Percentiles rank a stretch among this genome's conserved stretches.
Conservation (phyloP, 495 filamentous ascomycete species). For the Talaromyces liani region DNA sequence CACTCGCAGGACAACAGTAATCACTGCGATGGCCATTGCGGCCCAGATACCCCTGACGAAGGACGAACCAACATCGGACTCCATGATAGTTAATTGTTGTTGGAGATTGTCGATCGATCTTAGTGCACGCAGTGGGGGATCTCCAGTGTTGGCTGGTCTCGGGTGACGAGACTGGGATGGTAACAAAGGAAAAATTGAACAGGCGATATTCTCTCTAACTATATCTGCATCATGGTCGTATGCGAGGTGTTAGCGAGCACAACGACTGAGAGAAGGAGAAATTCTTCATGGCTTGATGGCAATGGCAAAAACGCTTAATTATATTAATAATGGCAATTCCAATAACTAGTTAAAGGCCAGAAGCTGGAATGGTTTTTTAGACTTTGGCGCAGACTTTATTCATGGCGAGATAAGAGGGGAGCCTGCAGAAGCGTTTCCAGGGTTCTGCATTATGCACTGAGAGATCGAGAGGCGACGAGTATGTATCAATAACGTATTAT, state of each 20-base stretch:
- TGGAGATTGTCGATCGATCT: background rate
- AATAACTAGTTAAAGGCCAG: background rate
- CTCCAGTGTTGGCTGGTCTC: background rate
- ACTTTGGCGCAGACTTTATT: background rate
- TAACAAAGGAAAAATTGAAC: background rate
- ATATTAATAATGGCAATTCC: background rate
- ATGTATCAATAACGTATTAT: background rate
- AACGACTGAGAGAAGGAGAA: background rate
- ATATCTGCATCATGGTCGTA: background rate
- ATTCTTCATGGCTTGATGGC: background rate
- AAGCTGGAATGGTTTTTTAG: background rate
- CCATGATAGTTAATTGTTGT: conserved; percentile 1
- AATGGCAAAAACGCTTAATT: background rate
- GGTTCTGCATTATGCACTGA: background rate
- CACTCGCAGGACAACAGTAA: conserved; percentile 16
- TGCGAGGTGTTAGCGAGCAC: background rate
- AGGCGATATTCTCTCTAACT: background rate
- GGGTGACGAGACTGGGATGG: background rate
- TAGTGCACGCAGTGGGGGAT: background rate
- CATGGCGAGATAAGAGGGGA: background rate
- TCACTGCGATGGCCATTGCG: conserved; percentile 13
- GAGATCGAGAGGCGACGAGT: too few relatives aligned
- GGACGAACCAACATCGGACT: conserved; percentile 9
- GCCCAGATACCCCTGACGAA: conserved; percentile 21
- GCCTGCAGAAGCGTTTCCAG: background rate